Conservation (phyloP, 1,284 basidiomycete species). For the Ceratorhiza oryzae-sativae region DNA sequence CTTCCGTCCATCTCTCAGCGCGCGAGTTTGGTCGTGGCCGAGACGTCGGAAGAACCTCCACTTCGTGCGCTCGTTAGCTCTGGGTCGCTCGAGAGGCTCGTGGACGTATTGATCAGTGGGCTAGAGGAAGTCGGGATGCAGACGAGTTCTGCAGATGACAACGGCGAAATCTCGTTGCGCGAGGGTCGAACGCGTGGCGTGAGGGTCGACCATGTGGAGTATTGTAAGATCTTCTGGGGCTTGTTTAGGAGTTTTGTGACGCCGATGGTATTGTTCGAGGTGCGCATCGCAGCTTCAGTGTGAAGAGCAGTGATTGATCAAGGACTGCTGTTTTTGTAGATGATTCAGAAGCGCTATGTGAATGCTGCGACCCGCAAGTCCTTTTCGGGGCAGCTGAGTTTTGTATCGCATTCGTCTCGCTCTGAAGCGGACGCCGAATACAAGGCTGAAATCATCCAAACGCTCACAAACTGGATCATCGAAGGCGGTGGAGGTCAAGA, state of each 20-base stretch:
- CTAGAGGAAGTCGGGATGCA: conserved; percentile 73
- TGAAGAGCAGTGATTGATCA: conserved; percentile 17
- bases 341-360: conserved; percentile 74
- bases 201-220: conserved; percentile 72
- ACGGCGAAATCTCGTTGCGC: conserved; percentile 76
- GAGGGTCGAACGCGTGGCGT: conserved; percentile 74
- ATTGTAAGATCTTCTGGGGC: conserved; percentile 78
- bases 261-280: conserved; percentile 82
- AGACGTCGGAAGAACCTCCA: conserved; percentile 64
- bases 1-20: conserved; percentile 74
- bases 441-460: conserved; percentile 67
- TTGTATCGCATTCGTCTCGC: conserved; percentile 5
- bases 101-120: conserved; percentile 76
- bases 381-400: conserved; percentile 1
- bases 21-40: conserved; percentile 55
- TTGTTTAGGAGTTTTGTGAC: conserved; percentile 79
- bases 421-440: conserved; percentile 34
- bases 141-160: conserved; percentile 75
- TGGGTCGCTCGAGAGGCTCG: conserved; percentile 74
- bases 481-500: conserved; percentile 77
- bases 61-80: conserved; percentile 77
- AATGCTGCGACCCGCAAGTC: conserved; percentile 45
- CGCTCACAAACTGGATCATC: conserved; percentile 72
- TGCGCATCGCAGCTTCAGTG: conserved; percentile 50
- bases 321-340: conserved; percentile 52